These are phyloP conservation scores for Candida dajiaensis DNA, from an alignment of 805 yeast genomes.

Conservation along the genomic window DNA sequence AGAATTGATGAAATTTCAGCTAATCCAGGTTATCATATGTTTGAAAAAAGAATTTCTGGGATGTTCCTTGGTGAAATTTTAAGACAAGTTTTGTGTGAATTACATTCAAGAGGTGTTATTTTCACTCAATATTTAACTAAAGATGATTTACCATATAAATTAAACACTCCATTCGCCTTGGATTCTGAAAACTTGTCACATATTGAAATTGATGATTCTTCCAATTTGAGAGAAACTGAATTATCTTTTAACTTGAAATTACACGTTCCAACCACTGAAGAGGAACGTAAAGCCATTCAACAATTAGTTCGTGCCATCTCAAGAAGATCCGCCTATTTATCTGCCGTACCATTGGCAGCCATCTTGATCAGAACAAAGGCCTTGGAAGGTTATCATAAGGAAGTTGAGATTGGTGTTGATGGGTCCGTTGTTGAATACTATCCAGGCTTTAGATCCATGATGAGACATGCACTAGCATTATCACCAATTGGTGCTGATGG, in stretches of 20 bases:
- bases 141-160: conserved; percentile 46
- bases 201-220: conserved; percentile 79
- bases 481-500: conserved; percentile 70
- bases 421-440: conserved; percentile 92
- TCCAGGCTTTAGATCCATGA: conserved; percentile 79
- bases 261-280: conserved; percentile 44
- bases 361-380: conserved; percentile 62
- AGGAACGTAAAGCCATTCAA: conserved; percentile 73
- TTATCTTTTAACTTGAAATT: conserved; percentile 58
- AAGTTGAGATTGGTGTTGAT: conserved; percentile 91
- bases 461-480: conserved; percentile 70
- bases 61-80: conserved; percentile 90
- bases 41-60: conserved; percentile 88
- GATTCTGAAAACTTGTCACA: conserved; percentile 81
- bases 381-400: conserved; percentile 53
- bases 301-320: conserved; percentile 72
- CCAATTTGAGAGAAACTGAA: conserved; percentile 65
- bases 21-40: conserved; percentile 83
- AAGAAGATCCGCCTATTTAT: conserved; percentile 80
- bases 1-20: conserved; percentile 67
- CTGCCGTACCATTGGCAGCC: conserved; percentile 89
- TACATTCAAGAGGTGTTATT: conserved; percentile 51
- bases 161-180: conserved; percentile 70
- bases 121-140: conserved; percentile 45
- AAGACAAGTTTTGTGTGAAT: conserved; percentile 66